These are phyloP conservation scores for Tetrahymena elliotti DNA, from an alignment of 73 alveolate species.

Conservation along the genomic window DNA sequence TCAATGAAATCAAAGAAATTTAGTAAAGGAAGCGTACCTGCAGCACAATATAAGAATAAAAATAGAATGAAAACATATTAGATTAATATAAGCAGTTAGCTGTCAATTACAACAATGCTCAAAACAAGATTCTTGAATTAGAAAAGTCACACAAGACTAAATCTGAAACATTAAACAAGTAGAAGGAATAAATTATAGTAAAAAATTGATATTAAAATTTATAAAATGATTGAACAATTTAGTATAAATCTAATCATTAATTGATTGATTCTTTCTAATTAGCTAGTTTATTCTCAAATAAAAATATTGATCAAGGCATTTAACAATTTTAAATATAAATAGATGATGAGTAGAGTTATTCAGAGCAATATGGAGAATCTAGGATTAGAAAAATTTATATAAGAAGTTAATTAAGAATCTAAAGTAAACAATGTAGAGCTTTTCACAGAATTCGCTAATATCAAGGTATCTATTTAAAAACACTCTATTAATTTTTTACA, in stretches of 20 bases:
- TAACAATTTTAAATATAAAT: neutral
- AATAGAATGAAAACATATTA: neutral
- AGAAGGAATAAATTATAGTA: neutral
- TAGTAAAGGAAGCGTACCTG: neutral
- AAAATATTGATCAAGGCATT: neutral
- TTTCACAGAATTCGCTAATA: neutral
- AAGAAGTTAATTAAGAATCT: neutral
- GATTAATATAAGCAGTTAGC: neutral
- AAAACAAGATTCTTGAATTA: neutral
- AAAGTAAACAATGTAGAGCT: neutral
- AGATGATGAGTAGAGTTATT: neutral
- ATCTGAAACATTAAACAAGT: neutral
- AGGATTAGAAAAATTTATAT: neutral
- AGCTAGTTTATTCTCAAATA: too few relatives aligned
- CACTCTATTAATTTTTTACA: neutral
- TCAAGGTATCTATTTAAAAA: neutral
- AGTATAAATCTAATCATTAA: too few relatives aligned
- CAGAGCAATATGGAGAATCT: neutral
- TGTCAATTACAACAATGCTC: neutral
- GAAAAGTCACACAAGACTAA: neutral
- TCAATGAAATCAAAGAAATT: neutral
- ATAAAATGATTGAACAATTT: too few relatives aligned
- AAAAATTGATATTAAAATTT: neutral
- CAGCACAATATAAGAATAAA: neutral
- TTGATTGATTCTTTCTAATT: too few relatives aligned